Evolutionary conservation across 768 basidiomycete species (phyloP), one percentile per base, ranked within the genome.

Genomic region (Mycena capillaripes): DNA sequence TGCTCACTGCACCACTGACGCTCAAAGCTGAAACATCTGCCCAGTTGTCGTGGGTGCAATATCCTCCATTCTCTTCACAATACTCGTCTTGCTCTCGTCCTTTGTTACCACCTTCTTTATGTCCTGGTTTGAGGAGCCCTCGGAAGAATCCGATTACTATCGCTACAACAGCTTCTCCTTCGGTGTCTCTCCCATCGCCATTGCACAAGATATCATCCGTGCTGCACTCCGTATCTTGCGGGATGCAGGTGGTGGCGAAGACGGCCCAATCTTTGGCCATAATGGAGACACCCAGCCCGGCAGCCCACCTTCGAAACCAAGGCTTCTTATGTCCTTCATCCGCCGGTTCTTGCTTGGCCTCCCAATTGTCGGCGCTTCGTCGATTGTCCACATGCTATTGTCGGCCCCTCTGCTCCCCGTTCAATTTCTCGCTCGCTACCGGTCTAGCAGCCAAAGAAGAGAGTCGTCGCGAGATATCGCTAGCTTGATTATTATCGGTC

Each of bases 311-410:
- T 74, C 81, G 27, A 79, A 80, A 27, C 82, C 89, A 17, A 84
- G 91, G 42, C 68, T 93, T 46, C 46, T 94, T 12, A 84, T 81
- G 69, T 84, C 86, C 36, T 89, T 95, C 74, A 72, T 93, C 62
- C 89, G 88, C 48, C 90, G 94, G n/a, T 92, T 95, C 79, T 75
- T 95, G 16, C 79, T 96, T 29, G 95, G 95, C 27, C 83, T 95
- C 17, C 94, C 95, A 32, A 86, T 95, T 67, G 87, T 96, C 16
- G 94, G 94, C 12, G 93, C 92, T 46, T 90, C 90, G 23, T 95
- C 93, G 57, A 80, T 95, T 50, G 87, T 94, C 21, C 92, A 93
- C 63, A 89, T 94, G 88, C 80, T 95, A 19, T 72, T 91, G 14
- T 89, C 92, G 4, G 78, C 91, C 9, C 92, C 90, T 27, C 79